A percentile compares a stretch with the other conserved stretches of the same genome.
phyloP scores from a whole-genome alignment of 306 rosid species.

The Vigna nakashimae region DNA sequence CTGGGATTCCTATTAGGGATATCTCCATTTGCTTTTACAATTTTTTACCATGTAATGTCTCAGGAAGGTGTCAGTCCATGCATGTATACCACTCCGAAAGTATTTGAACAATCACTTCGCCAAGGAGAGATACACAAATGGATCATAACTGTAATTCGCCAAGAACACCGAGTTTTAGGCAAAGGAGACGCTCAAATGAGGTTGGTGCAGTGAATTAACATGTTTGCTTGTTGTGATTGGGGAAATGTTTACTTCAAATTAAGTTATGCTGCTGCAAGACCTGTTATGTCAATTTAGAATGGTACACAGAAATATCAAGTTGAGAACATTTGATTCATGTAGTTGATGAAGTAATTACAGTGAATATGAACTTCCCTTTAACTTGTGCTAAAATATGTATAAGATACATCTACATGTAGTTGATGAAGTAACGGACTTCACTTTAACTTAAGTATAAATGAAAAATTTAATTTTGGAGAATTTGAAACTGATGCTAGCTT shows the following conservation, averaged over 20 bases:
- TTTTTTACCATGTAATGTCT: constrained; percentile 42
- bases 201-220: constrained; percentile 45
- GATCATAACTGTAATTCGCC: constrained; percentile 54
- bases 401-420: constrained; percentile 7
- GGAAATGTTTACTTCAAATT: background rate
- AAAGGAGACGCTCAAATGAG: constrained; percentile 72
- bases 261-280: constrained; percentile 3
- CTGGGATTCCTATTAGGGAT: background rate
- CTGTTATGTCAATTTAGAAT: background rate
- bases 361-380: no score
- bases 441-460: background rate
- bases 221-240: constrained; percentile 25
- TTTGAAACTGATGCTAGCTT: constrained; percentile 30
- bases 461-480: background rate
- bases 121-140: constrained; percentile 51
- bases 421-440: constrained; percentile 20
- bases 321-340: no score
- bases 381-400: background rate
- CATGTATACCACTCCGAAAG: constrained; percentile 31
- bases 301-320: no score
- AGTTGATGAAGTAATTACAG: no score
- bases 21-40: background rate
- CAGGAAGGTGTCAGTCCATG: constrained; percentile 41
- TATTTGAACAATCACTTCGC: constrained; percentile 39
- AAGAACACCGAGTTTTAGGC: constrained; percentile 55